Conservation (phyloP, 2,329 filamentous ascomycete genomes). For the Xylaria sp. region DNA sequence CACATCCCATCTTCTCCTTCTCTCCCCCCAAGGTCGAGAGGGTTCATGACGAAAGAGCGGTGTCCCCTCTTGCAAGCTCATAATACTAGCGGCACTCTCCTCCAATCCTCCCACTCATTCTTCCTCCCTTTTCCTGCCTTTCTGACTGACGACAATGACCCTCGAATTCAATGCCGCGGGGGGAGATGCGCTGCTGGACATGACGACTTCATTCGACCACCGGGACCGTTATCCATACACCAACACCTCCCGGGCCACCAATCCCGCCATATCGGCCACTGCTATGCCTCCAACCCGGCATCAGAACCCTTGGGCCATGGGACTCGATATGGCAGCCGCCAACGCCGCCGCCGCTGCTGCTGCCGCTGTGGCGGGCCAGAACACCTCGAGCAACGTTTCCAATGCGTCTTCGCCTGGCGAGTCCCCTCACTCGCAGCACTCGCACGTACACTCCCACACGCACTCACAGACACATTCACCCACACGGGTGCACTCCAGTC, state of each 20-base stretch:
- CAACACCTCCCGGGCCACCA: slow-evolving; percentile 55
- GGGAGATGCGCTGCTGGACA: slow-evolving; percentile 70
- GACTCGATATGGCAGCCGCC: slow-evolving; percentile 61
- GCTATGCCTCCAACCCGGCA: slow-evolving; percentile 56
- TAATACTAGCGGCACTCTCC: slow-evolving; percentile 59
- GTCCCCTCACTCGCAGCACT: slow-evolving; percentile 54
- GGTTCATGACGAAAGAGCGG: slow-evolving; percentile 56
- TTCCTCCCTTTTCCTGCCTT: slow-evolving; percentile 49
- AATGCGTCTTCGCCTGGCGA: slow-evolving; percentile 64
- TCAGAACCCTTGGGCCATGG: slow-evolving; percentile 61
- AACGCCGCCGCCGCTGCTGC: slow-evolving; percentile 51
- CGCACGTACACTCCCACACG: slow-evolving; percentile 55
- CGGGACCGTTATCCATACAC: slow-evolving; percentile 66
- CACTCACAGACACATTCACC: slow-evolving; percentile 59
- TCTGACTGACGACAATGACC: slow-evolving; percentile 59
- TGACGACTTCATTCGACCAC: slow-evolving; percentile 66
- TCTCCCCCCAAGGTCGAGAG: slow-evolving; percentile 44
- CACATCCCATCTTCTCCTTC: slow-evolving; percentile 43
- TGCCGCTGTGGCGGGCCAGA: slow-evolving; percentile 49
- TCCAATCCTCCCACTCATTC: slow-evolving; percentile 52
- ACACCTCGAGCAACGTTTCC: slow-evolving; percentile 52
- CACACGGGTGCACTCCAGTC: slow-evolving; percentile 63
- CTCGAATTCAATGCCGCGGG: slow-evolving; percentile 69
- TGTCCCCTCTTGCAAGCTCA: slow-evolving; percentile 56
- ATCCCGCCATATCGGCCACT: slow-evolving; percentile 53